A percentile compares a stretch with the other conserved stretches of the same genome.
phyloP scores from a whole-genome alignment of 2,329 filamentous ascomycete genomes.

The Cryphonectria japonica region DNA sequence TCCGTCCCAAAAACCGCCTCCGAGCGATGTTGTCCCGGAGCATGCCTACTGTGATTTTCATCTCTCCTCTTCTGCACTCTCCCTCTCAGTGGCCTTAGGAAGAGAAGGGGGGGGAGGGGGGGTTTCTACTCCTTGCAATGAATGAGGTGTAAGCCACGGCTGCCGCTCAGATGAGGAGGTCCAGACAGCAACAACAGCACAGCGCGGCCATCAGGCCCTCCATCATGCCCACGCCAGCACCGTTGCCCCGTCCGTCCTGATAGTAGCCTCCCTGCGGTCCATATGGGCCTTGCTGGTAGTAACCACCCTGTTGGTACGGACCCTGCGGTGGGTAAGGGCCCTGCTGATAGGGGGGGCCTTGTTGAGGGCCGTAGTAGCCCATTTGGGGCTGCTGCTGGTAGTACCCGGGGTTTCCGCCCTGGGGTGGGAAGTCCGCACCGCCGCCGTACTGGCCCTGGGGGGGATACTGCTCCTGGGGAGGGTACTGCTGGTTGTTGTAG shows the following conservation, averaged over 20 bases:
- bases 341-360: neutral
- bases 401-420: conserved; percentile 11
- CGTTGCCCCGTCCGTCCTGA: conserved; percentile 21
- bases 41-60: neutral
- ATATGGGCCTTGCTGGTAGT: conserved; percentile 24
- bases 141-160: no score
- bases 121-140: no score
- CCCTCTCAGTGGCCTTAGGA: neutral
- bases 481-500: conserved; percentile 20
- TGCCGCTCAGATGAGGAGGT: conserved; percentile 21
- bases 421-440: conserved; percentile 16
- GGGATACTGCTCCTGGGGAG: conserved; percentile 16
- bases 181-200: conserved; percentile 31
- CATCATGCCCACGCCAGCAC: conserved; percentile 19
- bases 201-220: conserved; percentile 26
- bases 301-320: conserved; percentile 13
- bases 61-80: neutral
- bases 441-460: conserved; percentile 18
- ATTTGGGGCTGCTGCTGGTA: conserved; percentile 21
- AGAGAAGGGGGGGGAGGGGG: no score
- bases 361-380: conserved; percentile 18
- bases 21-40: neutral
- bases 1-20: neutral
- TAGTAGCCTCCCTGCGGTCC: conserved; percentile 14
- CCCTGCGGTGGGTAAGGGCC: conserved; percentile 13